phyloP scores from a whole-genome alignment of 805 yeast species.

The Candida easanensis region DNA sequence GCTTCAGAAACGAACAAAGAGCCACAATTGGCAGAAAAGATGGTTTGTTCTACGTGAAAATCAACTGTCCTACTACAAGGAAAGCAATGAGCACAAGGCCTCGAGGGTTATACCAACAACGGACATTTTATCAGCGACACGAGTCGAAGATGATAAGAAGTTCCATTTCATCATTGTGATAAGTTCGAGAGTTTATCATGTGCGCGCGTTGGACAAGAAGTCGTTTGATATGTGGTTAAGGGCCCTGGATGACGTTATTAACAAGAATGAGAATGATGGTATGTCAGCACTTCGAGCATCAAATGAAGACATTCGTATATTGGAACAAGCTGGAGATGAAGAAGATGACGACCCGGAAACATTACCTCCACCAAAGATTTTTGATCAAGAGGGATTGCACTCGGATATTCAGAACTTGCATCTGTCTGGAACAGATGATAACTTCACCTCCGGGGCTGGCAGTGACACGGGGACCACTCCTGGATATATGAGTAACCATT shows the following conservation, averaged over 20 bases:
- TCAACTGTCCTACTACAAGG: slow-evolving; percentile 39
- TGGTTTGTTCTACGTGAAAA: slow-evolving; percentile 40
- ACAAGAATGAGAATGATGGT: background rate
- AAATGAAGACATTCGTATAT: background rate
- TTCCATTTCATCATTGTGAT: slow-evolving; percentile 26
- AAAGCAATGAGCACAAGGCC: slow-evolving; percentile 37
- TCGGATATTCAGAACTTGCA: slow-evolving; percentile 13
- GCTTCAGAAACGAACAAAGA: slow-evolving; percentile 32
- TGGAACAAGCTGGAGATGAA: background rate
- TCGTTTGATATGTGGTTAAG: slow-evolving; percentile 23
- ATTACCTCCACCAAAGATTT: background rate
- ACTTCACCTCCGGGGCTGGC: slow-evolving; percentile 22
- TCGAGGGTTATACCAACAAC: slow-evolving; percentile 29
- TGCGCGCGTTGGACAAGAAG: slow-evolving; percentile 19
- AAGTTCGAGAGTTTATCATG: slow-evolving; percentile 21
- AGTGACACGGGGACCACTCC: slow-evolving; percentile 7
- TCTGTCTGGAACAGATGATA: slow-evolving; percentile 26
- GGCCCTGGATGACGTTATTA: slow-evolving; percentile 11
- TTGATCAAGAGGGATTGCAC: background rate
- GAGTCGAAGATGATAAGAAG: slow-evolving; percentile 21
- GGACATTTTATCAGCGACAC: slow-evolving; percentile 18
- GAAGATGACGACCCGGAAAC: slow-evolving; percentile 1
- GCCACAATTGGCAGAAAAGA: slow-evolving; percentile 36
- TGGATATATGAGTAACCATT: slow-evolving; percentile 4
- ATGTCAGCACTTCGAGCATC: background rate